These are phyloP conservation scores for Schwanniomyces pseudopolymorphus DNA, from an alignment of 805 yeast species.

Conservation along the genomic window DNA sequence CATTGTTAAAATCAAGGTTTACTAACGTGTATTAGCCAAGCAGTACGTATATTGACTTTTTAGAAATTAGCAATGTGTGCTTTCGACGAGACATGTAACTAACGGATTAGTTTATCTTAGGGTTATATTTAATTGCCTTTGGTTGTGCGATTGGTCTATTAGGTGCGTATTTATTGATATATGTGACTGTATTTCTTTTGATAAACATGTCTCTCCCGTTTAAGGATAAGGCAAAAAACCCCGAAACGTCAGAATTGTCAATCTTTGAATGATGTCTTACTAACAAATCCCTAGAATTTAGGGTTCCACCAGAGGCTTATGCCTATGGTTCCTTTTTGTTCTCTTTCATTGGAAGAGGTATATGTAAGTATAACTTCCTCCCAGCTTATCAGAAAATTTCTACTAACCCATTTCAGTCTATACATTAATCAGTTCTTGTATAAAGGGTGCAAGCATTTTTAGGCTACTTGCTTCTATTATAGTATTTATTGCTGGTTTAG, in stretches of 20 bases:
- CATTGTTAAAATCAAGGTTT: conserved; percentile 1
- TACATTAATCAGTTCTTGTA: conserved; percentile 35
- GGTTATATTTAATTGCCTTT: conserved; percentile 54
- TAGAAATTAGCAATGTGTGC: background rate
- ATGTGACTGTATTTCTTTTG: background rate
- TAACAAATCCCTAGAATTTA: conserved; percentile 37
- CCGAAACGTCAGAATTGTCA: background rate
- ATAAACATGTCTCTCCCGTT: background rate
- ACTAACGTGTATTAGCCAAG: conserved; percentile 28
- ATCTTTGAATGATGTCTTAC: background rate
- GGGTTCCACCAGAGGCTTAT: conserved; percentile 59
- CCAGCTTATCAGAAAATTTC: no score
- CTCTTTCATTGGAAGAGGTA: conserved; percentile 74
- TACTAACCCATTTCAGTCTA: conserved; percentile 32
- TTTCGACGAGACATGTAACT: conserved; percentile 9
- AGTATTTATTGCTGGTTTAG: conserved; percentile 60
- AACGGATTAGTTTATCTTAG: conserved; percentile 49
- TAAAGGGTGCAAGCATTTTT: conserved; percentile 52
- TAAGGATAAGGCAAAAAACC: no score
- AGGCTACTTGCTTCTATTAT: conserved; percentile 59
- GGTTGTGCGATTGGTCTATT: conserved; percentile 55
- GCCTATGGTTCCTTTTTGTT: conserved; percentile 67
- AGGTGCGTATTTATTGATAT: conserved; percentile 28
- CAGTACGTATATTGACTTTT: conserved; percentile 23
- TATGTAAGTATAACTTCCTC: conserved; percentile 57